Evolutionary conservation across 2,329 filamentous ascomycete species (phyloP), one percentile per base, ranked within the genome.

Genomic region (Dothideomycetes sp.): DNA sequence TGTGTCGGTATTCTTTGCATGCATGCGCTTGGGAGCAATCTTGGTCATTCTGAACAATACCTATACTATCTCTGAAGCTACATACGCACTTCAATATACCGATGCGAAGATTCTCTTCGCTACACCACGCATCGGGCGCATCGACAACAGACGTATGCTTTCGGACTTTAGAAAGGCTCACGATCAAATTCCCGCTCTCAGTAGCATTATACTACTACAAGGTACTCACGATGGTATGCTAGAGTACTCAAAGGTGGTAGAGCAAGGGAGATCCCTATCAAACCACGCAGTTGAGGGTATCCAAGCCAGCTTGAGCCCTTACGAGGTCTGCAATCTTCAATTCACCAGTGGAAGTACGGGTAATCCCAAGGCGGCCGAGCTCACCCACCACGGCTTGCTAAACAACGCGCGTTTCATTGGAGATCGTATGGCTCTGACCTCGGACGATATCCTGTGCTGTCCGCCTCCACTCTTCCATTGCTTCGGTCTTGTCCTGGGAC

Each of bases 381-480:
- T 85, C 52, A 84, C 79, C 3, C 59, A 61, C 36, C 49, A 53
- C 31, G 47, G 47, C 5, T 32, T 54, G 17, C 46, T 54, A 19
- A 54, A 54, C 37, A 52, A 53, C 40, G 43, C 49, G 11, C 44
- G 49, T 4, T 52, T 53, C 39, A 53, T 54, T 22, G 83, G 81
- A 39, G 80, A 85, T 57, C 73, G 81, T 32, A 82, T 87, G 79
- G 69, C 73, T 4, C 68, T 89, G 12, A 77, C 74, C 0, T 62
- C 73, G 3, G 64, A 68, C 34, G 82, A 88, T 52, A 66, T 79
- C 5, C 68, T 91, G 9, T 89, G 84, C 65, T 91, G 84, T 56
- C 84, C 84, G 3, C 84, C 84, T 0, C 84, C 85, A 0, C 69
- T 91, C 3, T 91, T 91, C 66, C 85, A 91, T 64, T 89, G 83